Evolutionary conservation across 805 yeast species (phyloP).

Genomic region (Metschnikowia similis): DNA sequence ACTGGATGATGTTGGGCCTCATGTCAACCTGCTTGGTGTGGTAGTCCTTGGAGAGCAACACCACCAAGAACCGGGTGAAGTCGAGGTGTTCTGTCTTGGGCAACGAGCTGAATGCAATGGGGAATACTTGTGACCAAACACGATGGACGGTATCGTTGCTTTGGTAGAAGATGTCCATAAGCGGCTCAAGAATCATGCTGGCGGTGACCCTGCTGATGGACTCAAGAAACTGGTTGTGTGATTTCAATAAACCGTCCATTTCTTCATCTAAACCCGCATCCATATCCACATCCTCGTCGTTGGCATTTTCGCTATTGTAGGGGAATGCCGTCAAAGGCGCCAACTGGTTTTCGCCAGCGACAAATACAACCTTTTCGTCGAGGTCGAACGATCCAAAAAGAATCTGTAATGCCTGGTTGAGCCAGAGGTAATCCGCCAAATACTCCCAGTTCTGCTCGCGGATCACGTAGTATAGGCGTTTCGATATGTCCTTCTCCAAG

Average conservation of each 20-base stretch:
- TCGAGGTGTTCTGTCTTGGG: slow-evolving; percentile 79
- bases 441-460: slow-evolving; percentile 97
- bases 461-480: slow-evolving; percentile 80
- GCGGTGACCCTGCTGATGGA: slow-evolving; percentile 40
- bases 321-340: slow-evolving; percentile 48
- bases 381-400: slow-evolving; percentile 72
- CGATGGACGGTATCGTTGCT: slow-evolving; percentile 74
- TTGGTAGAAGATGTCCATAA: slow-evolving; percentile 77
- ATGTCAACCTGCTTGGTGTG: slow-evolving; percentile 86
- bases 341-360: slow-evolving; percentile 46
- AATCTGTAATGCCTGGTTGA: slow-evolving; percentile 87
- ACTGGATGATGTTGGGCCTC: slow-evolving; percentile 82
- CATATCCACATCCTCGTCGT: slow-evolving; percentile 10
- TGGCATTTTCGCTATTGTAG: not conserved
- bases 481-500: slow-evolving; percentile 70
- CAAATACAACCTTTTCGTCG: slow-evolving; percentile 43
- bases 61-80: slow-evolving; percentile 74
- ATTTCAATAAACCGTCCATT: slow-evolving; percentile 20
- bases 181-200: slow-evolving; percentile 60
- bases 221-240: slow-evolving; percentile 29
- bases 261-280: slow-evolving; percentile 21
- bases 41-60: slow-evolving; percentile 81
- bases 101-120: slow-evolving; percentile 68
- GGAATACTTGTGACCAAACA: slow-evolving; percentile 83
- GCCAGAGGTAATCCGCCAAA: slow-evolving; percentile 89